Evolutionary conservation across 2,329 filamentous ascomycete species (phyloP).

Genomic region (Penicillium sp.): DNA sequence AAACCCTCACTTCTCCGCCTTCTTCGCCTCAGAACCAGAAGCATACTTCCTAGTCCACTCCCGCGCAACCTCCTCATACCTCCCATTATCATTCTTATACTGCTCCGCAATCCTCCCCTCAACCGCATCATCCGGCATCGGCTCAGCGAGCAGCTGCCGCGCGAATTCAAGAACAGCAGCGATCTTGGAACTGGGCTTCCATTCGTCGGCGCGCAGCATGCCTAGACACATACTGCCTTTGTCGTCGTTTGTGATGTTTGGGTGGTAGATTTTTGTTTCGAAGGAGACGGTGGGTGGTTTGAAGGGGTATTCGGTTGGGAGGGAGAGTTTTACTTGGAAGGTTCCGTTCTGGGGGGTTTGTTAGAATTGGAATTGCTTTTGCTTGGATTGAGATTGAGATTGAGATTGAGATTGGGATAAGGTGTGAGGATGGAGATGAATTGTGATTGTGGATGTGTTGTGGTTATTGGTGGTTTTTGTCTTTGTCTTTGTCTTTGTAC

Average conservation of each 20-base stretch:
- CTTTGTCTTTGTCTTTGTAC: too few relatives aligned
- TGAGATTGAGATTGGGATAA: too few relatives aligned
- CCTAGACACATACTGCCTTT: conserved; percentile 81
- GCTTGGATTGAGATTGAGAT: too few relatives aligned
- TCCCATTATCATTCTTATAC: conserved; percentile 63
- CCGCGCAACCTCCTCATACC: conserved; percentile 71
- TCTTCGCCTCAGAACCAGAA: too few relatives aligned
- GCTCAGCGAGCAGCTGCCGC: conserved; percentile 69
- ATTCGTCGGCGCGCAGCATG: conserved; percentile 78
- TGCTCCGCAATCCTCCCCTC: conserved; percentile 83
- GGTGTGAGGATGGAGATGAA: not conserved
- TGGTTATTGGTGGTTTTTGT: too few relatives aligned
- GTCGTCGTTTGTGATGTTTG: conserved; percentile 85
- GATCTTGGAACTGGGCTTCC: conserved; percentile 84
- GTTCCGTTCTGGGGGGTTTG: conserved; percentile 55
- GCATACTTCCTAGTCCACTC: conserved; percentile 74
- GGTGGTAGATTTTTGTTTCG: conserved; percentile 89
- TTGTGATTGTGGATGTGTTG: too few relatives aligned
- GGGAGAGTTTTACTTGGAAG: conserved; percentile 68
- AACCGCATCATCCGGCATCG: conserved; percentile 84
- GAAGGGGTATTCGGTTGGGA: conserved; percentile 84
- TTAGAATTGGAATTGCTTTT: too few relatives aligned
- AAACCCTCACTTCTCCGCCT: too few relatives aligned
- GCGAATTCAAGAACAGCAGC: conserved; percentile 72
- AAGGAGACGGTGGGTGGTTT: conserved; percentile 78